Evolutionary conservation across 345 rosid genomes (phyloP).

Genomic region (Citrus cavaleriei): DNA sequence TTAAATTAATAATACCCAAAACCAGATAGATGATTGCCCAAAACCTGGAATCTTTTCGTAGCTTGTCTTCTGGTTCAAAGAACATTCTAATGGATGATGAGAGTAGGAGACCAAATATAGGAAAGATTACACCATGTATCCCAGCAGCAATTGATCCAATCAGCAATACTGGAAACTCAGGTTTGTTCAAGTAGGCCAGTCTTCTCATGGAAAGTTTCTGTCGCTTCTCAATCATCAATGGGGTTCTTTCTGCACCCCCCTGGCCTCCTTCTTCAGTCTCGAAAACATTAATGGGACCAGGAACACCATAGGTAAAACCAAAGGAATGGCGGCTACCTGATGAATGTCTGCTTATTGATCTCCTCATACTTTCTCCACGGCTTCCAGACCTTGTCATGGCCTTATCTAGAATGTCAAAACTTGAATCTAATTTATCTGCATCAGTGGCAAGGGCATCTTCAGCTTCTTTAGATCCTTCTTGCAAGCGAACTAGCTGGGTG

Average conservation of each 20-base stretch:
- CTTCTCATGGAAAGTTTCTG: slow-evolving; percentile 52
- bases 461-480: slow-evolving; percentile 50
- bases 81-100: slow-evolving; percentile 67
- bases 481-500: slow-evolving; percentile 70
- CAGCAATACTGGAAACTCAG: slow-evolving; percentile 55
- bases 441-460: slow-evolving; percentile 18
- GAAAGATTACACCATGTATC: slow-evolving; percentile 61
- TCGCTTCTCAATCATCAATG: slow-evolving; percentile 17
- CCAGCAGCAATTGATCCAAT: slow-evolving; percentile 61
- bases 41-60: slow-evolving; percentile 48
- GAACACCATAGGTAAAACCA: slow-evolving; percentile 29
- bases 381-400: slow-evolving; percentile 24
- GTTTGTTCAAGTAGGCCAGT: slow-evolving; percentile 66
- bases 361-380: slow-evolving; percentile 19
- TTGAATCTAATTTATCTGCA: slow-evolving; percentile 1
- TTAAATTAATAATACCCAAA: slow-evolving; percentile 30
- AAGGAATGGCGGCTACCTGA: slow-evolving; percentile 44
- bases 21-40: slow-evolving; percentile 55
- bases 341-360: slow-evolving; percentile 42
- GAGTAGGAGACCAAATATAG: slow-evolving; percentile 68
- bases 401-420: slow-evolving; percentile 7
- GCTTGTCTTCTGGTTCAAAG: slow-evolving; percentile 37
- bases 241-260: neutral
- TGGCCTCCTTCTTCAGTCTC: slow-evolving; percentile 23
- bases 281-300: slow-evolving; percentile 18